Percentiles rank a stretch among this genome's conserved stretches.
These are phyloP conservation scores for Jaapia argillacea DNA, from an alignment of 768 basidiomycete species.

Conservation along the genomic window DNA sequence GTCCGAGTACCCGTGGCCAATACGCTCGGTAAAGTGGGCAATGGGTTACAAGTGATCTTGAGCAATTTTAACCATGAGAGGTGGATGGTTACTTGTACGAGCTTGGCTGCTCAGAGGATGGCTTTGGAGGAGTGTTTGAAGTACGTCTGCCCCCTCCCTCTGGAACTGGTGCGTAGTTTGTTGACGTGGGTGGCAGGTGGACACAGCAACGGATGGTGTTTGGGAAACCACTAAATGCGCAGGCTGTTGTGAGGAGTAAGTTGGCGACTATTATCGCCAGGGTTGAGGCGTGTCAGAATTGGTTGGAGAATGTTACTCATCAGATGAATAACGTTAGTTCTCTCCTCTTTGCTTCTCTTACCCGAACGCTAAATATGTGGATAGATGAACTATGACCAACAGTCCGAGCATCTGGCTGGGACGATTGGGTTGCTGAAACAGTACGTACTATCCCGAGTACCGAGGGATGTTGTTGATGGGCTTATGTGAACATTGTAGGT, in stretches of 20 bases:
- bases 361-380: conserved; percentile 2
- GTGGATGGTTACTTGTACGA: conserved; percentile 75
- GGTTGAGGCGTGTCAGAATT: conserved; percentile 76
- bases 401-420: conserved; percentile 80
- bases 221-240: conserved; percentile 73
- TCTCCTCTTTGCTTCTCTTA: conserved; percentile 6
- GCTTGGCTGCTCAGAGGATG: conserved; percentile 65
- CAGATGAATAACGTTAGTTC: conserved; percentile 80
- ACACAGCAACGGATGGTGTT: conserved; percentile 83
- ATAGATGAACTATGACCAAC: conserved; percentile 81
- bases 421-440: conserved; percentile 85
- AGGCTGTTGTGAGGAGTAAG: conserved; percentile 84
- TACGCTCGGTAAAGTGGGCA: conserved; percentile 79
- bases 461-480: background rate
- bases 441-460: conserved; percentile 28
- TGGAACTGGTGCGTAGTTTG: conserved; percentile 8
- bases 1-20: conserved; percentile 76
- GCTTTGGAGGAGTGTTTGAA: conserved; percentile 89
- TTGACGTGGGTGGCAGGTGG: conserved; percentile 48
- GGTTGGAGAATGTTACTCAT: conserved; percentile 83
- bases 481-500: conserved; percentile 28
- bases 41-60: conserved; percentile 75
- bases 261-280: conserved; percentile 86
- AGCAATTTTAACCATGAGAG: conserved; percentile 88
- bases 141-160: conserved; percentile 23